These are phyloP conservation scores for Ceratorhiza oryzae-sativae DNA, from an alignment of 1,284 basidiomycete species.

Conservation along the genomic window DNA sequence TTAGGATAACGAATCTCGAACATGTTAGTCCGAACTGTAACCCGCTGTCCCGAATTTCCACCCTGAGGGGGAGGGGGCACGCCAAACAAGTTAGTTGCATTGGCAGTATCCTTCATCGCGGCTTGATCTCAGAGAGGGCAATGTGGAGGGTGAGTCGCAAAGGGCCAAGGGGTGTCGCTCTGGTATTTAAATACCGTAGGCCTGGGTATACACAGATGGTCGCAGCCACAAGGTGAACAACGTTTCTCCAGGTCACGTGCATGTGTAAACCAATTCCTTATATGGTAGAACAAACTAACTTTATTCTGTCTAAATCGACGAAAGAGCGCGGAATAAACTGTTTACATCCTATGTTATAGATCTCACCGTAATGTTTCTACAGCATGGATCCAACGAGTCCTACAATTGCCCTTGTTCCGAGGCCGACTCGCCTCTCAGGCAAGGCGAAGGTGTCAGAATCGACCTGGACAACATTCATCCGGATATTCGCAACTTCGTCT, in stretches of 20 bases:
- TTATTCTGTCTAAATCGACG: slow-evolving; percentile 10
- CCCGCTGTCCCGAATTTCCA: neutral
- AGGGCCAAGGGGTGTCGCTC: neutral
- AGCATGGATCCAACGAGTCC: slow-evolving; percentile 72
- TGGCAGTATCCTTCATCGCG: slow-evolving; percentile 7
- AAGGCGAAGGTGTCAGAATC: slow-evolving; percentile 55
- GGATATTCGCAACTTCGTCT: slow-evolving; percentile 55
- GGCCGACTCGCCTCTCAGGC: slow-evolving; percentile 69
- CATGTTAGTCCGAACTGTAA: slow-evolving; percentile 15
- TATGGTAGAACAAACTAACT: neutral
- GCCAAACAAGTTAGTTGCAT: slow-evolving; percentile 25
- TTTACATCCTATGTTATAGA: neutral
- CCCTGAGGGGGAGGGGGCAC: slow-evolving; percentile 14
- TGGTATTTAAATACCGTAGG: neutral
- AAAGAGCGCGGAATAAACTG: neutral
- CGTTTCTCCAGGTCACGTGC: slow-evolving; percentile 21
- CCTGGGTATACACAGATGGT: neutral
- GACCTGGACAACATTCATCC: slow-evolving; percentile 54
- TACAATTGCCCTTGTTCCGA: slow-evolving; percentile 66
- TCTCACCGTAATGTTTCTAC: slow-evolving; percentile 46
- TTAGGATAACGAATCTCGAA: slow-evolving; percentile 18
- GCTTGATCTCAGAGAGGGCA: neutral
- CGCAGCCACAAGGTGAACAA: slow-evolving; percentile 17
- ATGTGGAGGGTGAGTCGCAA: neutral
- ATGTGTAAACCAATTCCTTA: neutral